A percentile compares a stretch with the other conserved stretches of the same genome.
Evolutionary conservation across 148 eudicot genomes (phyloP).

Genomic region (Camellia sinensis): DNA sequence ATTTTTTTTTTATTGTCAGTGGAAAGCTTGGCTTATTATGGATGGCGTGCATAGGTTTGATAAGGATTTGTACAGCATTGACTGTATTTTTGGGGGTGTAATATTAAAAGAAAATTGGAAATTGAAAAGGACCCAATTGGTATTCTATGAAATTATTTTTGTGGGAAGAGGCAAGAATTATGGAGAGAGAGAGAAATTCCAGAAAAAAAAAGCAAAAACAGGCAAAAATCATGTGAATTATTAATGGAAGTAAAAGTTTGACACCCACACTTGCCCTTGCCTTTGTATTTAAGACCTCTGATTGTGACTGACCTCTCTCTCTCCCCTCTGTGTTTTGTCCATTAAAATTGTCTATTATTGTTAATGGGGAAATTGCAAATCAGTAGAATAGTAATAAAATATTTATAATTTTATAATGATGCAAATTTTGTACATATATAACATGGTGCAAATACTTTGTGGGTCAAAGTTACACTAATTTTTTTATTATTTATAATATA

Average conservation of each 20-base stretch:
- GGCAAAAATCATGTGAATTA: conserved; percentile 20
- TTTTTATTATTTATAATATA: too few species aligned
- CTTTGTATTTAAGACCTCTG: conserved; percentile 17
- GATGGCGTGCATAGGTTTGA: not conserved
- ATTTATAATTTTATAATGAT: too few species aligned
- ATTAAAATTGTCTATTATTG: not conserved
- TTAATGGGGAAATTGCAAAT: not conserved
- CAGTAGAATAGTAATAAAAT: too few species aligned
- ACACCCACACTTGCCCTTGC: conserved; percentile 24
- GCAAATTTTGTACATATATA: too few species aligned
- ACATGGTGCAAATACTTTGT: too few species aligned
- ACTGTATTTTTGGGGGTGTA: too few species aligned
- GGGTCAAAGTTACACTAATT: too few species aligned
- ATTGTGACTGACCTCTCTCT: not conserved
- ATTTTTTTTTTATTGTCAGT: not conserved
- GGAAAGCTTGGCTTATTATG: not conserved
- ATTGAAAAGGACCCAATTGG: not conserved
- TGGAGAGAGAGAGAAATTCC: not conserved
- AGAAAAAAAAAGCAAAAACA: not conserved
- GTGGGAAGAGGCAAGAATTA: conserved; percentile 1
- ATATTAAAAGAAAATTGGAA: not conserved
- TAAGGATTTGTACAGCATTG: not conserved
- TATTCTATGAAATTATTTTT: not conserved
- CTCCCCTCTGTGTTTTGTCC: not conserved
- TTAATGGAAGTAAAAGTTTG: conserved; percentile 10